Conservation (phyloP, 2,329 filamentous ascomycete species). For the Zymoseptoria pseudotritici region DNA sequence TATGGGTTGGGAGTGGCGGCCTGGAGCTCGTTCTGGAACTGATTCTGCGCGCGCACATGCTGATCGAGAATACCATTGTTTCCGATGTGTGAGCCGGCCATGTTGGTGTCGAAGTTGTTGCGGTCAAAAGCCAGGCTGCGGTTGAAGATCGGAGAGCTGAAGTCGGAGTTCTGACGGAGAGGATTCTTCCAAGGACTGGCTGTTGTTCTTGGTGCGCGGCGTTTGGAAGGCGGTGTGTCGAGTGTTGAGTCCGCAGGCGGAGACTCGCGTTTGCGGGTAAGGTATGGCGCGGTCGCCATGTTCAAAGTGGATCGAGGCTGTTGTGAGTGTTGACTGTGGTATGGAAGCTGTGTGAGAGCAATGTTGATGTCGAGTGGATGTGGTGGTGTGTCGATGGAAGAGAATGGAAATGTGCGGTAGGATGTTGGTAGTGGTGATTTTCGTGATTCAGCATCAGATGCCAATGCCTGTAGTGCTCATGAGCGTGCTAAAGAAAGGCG, state of each 20-base stretch:
- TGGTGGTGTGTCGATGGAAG: not conserved
- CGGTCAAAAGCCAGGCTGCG: not conserved
- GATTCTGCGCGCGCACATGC: not conserved
- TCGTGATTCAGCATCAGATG: not conserved
- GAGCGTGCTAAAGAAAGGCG: not conserved
- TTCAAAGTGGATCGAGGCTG: not conserved
- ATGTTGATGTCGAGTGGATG: not conserved
- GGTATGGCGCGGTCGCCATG: not conserved
- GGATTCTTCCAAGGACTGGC: not conserved
- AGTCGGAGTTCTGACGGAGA: not conserved
- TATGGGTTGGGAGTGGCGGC: not conserved
- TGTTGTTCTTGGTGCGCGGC: not conserved
- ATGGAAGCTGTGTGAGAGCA: not conserved
- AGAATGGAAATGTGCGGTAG: not conserved
- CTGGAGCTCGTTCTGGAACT: not conserved
- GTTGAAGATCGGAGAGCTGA: not conserved
- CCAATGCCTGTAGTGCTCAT: not conserved
- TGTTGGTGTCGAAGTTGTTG: not conserved
- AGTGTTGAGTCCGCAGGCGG: not conserved
- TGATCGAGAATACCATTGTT: not conserved
- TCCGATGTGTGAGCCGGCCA: not conserved
- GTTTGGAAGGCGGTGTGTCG: not conserved
- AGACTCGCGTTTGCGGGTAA: not conserved
- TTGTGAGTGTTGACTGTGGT: not conserved
- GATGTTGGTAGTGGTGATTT: not conserved